Evolutionary conservation across 352 stramenopile genomes (phyloP), one percentile per base, ranked within the genome.

Genomic region (Heterotrichella gracilis): DNA sequence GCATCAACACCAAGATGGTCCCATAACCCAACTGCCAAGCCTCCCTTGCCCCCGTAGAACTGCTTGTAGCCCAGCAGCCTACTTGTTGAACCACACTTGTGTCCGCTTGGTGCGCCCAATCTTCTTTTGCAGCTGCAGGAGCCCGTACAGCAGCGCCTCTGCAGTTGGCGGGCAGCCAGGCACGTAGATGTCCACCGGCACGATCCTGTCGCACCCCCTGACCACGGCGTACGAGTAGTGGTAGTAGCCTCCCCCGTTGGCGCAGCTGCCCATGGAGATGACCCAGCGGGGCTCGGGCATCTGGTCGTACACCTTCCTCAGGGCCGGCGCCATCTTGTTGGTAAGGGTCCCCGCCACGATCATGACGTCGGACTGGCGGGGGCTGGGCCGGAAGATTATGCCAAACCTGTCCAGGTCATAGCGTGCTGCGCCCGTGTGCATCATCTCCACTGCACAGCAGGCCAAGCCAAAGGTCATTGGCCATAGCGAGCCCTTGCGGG

Each of bases 391-490:
- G 75, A 96, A 96, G 13, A 97, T 86, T 85, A 96, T 95, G 25
- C 92, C 92, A 74, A 96, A 92, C 64, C 92, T 85, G 76, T 98
- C 92, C 75, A 96, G 90, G 78, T 98, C 90, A 76, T 96, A 98
- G 21, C 90, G 83, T 24, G 83, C 69, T 3, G 72, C 69, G 19
- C 19, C 25, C 17, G 76, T 74, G 71, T 92, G 84, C 84, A 99
- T 99, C 92, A 98, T 98, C 81, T 99, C 93, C 19, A 99, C 89
- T 67, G 92, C 92, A 75, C 93, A 99, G 78, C 93, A 99, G 2
- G 93, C 92, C 9, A 99, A 78, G 69, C 93, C 93, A 78, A 99
- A 99, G 2, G 92, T 97, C 80, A 98, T 95, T 67, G 93, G 93
- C 92, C 91, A 99, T 22, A 99, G 74, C 25, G 90, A 97, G 70